Evolutionary conservation across 306 rosid genomes (phyloP).

Genomic region (Lagenaria siceraria): DNA sequence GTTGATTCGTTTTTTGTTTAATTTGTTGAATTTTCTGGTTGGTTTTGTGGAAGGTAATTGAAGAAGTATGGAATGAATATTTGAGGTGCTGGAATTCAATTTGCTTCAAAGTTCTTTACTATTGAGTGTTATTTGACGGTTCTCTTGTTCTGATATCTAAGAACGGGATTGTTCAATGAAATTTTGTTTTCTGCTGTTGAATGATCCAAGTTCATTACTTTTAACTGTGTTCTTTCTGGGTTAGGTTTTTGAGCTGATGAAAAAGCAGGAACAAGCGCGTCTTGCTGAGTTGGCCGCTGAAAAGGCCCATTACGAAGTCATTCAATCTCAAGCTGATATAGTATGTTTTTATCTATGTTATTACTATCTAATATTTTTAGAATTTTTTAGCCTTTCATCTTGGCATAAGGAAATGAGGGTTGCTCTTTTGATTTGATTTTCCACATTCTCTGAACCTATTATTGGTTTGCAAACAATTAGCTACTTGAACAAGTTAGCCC

Average conservation of each 20-base stretch:
- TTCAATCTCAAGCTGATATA: constrained; percentile 60
- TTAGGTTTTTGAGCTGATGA: constrained; percentile 79
- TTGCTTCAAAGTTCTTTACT: not conserved
- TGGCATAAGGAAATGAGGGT: not conserved
- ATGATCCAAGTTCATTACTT: not conserved
- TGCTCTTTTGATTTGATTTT: not conserved
- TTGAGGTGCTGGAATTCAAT: not conserved
- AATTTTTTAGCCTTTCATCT: not conserved
- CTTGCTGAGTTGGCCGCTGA: constrained; percentile 69
- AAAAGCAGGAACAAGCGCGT: constrained; percentile 68
- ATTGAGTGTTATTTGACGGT: not conserved
- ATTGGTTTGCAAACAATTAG: not conserved
- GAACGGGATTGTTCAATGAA: not conserved
- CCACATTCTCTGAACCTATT: not conserved
- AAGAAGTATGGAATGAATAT: not conserved
- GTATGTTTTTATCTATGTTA: constrained; percentile 28
- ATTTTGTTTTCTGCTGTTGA: not conserved
- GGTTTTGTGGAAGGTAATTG: not conserved
- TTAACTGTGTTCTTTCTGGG: constrained; percentile 7
- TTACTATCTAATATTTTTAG: not conserved
- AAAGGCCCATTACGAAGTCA: constrained; percentile 57
- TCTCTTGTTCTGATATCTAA: not conserved
- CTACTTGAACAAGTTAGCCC: not conserved
- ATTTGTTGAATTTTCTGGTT: not conserved
- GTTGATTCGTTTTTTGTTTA: too few relatives aligned